Percentiles rank a stretch among this genome's conserved stretches.
Evolutionary conservation across 208 protist species (phyloP).

Genomic region (Acanthamoeba royreba): DNA sequence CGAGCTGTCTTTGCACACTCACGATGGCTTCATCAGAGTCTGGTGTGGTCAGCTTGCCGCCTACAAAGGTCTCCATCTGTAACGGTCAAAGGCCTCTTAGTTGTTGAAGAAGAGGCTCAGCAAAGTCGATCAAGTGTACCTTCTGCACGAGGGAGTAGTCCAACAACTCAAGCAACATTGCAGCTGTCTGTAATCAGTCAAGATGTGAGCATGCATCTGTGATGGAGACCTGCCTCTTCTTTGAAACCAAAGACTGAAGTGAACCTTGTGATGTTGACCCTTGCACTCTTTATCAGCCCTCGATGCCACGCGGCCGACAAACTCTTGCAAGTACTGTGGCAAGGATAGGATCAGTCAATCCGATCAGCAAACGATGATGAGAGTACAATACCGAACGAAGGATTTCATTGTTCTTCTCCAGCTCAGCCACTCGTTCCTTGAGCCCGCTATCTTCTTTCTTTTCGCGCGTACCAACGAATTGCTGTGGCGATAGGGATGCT

Average conservation of each 20-base stretch:
- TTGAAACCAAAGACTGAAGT: background rate
- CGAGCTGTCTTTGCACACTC: background rate
- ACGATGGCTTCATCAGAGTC: background rate
- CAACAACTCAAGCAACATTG: background rate
- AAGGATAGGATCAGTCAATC: background rate
- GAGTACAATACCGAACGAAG: background rate
- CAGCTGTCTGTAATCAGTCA: background rate
- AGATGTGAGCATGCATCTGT: background rate
- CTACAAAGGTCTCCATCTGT: constrained; percentile 6
- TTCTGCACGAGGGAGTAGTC: background rate
- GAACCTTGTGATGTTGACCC: background rate
- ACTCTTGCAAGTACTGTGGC: background rate
- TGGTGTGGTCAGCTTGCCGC: background rate
- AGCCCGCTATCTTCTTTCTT: background rate
- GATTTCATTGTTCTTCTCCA: background rate
- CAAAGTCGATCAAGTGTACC: background rate
- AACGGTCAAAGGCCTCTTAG: background rate
- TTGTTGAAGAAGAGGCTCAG: background rate
- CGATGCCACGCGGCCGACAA: background rate
- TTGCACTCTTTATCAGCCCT: constrained; percentile 12
- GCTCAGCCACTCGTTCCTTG: background rate
- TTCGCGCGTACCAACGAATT: background rate
- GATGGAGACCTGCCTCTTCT: background rate
- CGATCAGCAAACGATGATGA: background rate
- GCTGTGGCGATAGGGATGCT: too few relatives aligned